phyloP scores from a whole-genome alignment of 345 rosid species.

The Arabis alpina region DNA sequence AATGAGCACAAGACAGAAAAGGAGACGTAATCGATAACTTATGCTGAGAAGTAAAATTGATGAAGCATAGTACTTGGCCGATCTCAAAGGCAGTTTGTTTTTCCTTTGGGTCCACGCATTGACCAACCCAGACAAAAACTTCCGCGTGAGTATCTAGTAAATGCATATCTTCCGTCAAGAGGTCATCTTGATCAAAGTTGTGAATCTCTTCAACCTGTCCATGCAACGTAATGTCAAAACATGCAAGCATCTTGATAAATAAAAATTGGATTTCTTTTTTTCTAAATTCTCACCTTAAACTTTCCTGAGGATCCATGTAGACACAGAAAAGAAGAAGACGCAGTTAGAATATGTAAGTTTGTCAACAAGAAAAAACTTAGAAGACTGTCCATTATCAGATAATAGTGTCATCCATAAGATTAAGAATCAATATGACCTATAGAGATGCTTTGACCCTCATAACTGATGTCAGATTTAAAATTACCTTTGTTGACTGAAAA shows the following conservation, averaged over 20 bases:
- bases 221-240: constrained; percentile 43
- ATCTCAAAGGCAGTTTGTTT: constrained; percentile 88
- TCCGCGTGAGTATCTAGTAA: constrained; percentile 94
- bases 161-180: constrained; percentile 89
- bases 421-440: constrained; percentile 10
- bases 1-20: constrained; percentile 33
- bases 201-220: constrained; percentile 90
- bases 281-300: constrained; percentile 75
- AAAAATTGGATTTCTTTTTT: constrained; percentile 24
- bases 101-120: constrained; percentile 77
- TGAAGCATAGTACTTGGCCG: constrained; percentile 73
- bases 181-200: constrained; percentile 94
- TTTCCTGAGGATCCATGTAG: constrained; percentile 65
- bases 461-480: neutral
- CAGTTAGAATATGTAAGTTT: constrained; percentile 25
- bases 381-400: constrained; percentile 33
- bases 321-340: constrained; percentile 33
- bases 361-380: constrained; percentile 45
- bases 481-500: constrained; percentile 73
- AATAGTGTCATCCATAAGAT: constrained; percentile 7
- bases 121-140: constrained; percentile 98
- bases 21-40: constrained; percentile 7
- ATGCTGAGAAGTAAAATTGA: constrained; percentile 24
- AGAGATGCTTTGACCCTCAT: constrained; percentile 21
- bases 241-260: constrained; percentile 21